phyloP scores from a whole-genome alignment of 2,329 filamentous ascomycete species.

The Parasarocladium wereldwijsianum region DNA sequence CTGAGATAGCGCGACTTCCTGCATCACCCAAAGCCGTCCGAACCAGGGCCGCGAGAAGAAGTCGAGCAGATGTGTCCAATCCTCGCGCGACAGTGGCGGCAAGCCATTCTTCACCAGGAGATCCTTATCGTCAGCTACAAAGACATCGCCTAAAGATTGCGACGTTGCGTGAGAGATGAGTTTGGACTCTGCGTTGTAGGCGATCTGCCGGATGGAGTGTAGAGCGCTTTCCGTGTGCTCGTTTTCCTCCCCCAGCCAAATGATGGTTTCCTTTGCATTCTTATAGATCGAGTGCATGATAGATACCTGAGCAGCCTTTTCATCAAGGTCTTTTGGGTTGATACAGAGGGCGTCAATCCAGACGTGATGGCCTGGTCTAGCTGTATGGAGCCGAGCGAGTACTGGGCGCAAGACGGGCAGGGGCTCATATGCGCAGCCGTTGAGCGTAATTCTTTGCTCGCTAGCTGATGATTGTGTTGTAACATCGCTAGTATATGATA shows the following conservation, averaged over 20 bases:
- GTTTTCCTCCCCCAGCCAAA: slow-evolving; percentile 10
- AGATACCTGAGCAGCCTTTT: slow-evolving; percentile 9
- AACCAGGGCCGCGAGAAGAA: slow-evolving; percentile 12
- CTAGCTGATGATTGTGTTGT: slow-evolving; percentile 4
- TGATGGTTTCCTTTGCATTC: slow-evolving; percentile 8
- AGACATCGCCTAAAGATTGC: slow-evolving; percentile 8
- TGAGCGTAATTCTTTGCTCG: slow-evolving; percentile 5
- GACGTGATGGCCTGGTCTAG: slow-evolving; percentile 8
- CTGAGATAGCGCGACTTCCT: slow-evolving; percentile 12
- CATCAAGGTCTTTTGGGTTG: slow-evolving; percentile 9
- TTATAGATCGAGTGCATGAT: slow-evolving; percentile 12
- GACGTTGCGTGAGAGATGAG: slow-evolving; percentile 7
- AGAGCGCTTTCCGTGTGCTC: slow-evolving; percentile 5
- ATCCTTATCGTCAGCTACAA: slow-evolving; percentile 8
- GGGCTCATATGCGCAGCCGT: too few relatives aligned
- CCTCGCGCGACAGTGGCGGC: slow-evolving; percentile 7
- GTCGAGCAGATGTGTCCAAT: slow-evolving; percentile 8
- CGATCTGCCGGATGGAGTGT: slow-evolving; percentile 5
- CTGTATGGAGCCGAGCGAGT: too few relatives aligned
- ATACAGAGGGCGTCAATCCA: slow-evolving; percentile 14
- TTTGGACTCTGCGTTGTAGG: slow-evolving; percentile 6
- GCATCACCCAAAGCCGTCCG: slow-evolving; percentile 14
- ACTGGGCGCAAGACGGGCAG: too few relatives aligned
- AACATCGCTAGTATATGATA: slow-evolving; percentile 13
- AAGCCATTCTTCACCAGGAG: slow-evolving; percentile 8